A percentile compares a stretch with the other conserved stretches of the same genome.
These are phyloP conservation scores for Chamaecrista fasciculata DNA, from an alignment of 306 rosid genomes.

Conservation along the genomic window DNA sequence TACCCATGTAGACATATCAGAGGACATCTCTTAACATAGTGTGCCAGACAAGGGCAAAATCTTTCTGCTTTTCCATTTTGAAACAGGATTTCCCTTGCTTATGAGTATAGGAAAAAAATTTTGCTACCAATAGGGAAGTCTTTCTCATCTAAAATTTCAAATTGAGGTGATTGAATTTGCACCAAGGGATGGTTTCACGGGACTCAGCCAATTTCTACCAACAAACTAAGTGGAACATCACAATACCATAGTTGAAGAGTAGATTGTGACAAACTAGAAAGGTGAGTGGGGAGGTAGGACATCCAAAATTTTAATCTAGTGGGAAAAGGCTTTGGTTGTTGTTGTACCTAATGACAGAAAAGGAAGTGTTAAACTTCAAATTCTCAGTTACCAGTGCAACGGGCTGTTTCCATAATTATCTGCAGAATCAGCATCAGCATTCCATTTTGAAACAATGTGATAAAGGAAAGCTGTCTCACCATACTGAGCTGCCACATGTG, in stretches of 20 bases:
- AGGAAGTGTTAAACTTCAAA: neutral
- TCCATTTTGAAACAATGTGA: constrained; percentile 90
- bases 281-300: neutral
- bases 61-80: too few relatives aligned
- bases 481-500: constrained; percentile 93
- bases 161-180: too few relatives aligned
- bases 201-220: too few relatives aligned
- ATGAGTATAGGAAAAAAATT: too few relatives aligned
- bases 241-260: neutral
- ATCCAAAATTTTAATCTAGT: neutral
- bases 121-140: too few relatives aligned
- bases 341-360: neutral
- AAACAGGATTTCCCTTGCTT: too few relatives aligned
- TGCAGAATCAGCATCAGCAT: constrained; percentile 95
- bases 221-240: neutral
- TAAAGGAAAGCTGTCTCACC: constrained; percentile 97
- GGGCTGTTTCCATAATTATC: constrained; percentile 96
- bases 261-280: neutral
- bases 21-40: constrained; percentile 1
- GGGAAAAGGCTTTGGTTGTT: too few relatives aligned
- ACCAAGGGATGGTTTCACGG: too few relatives aligned
- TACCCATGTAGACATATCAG: neutral
- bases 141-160: too few relatives aligned
- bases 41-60: neutral
- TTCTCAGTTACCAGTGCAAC: constrained; percentile 73